phyloP scores from a whole-genome alignment of 257 asterid genomes.

The Thymus quinquecostatus region DNA sequence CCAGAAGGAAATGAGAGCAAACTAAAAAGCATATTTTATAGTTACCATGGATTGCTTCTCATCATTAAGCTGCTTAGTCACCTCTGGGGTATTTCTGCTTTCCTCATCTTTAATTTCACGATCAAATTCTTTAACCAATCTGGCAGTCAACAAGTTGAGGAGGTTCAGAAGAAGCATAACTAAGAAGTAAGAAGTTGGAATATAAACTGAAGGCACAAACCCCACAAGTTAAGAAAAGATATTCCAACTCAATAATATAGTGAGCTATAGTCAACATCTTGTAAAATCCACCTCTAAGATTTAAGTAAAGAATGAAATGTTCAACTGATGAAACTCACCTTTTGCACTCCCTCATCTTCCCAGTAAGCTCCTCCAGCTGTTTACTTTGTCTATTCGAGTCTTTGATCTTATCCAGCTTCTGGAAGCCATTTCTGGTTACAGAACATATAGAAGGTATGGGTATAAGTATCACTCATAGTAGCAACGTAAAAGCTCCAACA shows the following conservation, averaged over 20 bases:
- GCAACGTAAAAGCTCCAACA: slow-evolving; percentile 6
- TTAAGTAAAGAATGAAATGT: slow-evolving; percentile 8
- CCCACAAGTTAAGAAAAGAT: slow-evolving; percentile 22
- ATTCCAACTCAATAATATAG: slow-evolving; percentile 11
- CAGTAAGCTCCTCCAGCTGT: slow-evolving; percentile 93
- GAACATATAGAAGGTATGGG: neutral
- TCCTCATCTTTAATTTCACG: slow-evolving; percentile 97
- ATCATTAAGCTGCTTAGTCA: slow-evolving; percentile 87
- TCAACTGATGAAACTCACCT: slow-evolving; percentile 46
- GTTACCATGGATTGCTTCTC: slow-evolving; percentile 95
- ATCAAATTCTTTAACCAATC: slow-evolving; percentile 94
- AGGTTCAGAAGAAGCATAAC: slow-evolving; percentile 24
- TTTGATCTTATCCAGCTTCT: slow-evolving; percentile 89
- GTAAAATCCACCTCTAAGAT: slow-evolving; percentile 21
- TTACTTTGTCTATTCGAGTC: slow-evolving; percentile 90
- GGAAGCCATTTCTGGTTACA: slow-evolving; percentile 82
- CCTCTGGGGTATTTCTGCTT: slow-evolving; percentile 69
- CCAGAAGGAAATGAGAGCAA: slow-evolving; percentile 10
- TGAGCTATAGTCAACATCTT: slow-evolving; percentile 22
- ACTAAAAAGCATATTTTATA: slow-evolving; percentile 9
- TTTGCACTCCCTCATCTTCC: slow-evolving; percentile 95
- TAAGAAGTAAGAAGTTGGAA: neutral
- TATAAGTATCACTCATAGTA: slow-evolving; percentile 19
- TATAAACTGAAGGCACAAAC: slow-evolving; percentile 18
- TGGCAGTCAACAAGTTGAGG: slow-evolving; percentile 31